These are phyloP conservation scores for Gynandropsis gynandra DNA, from an alignment of 345 rosid species.

Conservation along the genomic window DNA sequence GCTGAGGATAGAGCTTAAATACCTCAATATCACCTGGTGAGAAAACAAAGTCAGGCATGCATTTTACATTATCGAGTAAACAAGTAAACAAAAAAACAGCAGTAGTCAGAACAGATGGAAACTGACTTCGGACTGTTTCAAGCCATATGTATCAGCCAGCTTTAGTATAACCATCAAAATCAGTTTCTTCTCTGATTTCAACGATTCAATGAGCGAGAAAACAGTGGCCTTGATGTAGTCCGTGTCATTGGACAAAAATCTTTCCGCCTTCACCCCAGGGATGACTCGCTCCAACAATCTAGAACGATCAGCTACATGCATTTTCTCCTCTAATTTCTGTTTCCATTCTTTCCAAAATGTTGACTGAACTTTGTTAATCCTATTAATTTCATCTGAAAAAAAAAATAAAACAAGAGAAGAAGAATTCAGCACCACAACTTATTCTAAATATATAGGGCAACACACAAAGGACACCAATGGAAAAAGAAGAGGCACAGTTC, in stretches of 20 bases:
- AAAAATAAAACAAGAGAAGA: conserved; percentile 17
- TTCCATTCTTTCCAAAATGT: conserved; percentile 98
- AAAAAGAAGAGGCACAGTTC: background rate
- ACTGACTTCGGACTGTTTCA: conserved; percentile 61
- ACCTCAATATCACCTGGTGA: conserved; percentile 56
- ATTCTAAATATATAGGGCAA: conserved; percentile 11
- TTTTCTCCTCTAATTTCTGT: conserved; percentile 80
- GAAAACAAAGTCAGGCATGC: conserved; percentile 10
- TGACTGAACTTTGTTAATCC: conserved; percentile 73
- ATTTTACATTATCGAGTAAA: too few relatives aligned
- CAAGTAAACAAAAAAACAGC: conserved; percentile 2
- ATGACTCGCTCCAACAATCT: conserved; percentile 72
- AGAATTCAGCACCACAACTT: conserved; percentile 5
- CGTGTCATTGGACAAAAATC: conserved; percentile 70
- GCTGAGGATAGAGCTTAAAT: conserved; percentile 55
- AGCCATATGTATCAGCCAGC: conserved; percentile 55
- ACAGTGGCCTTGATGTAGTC: conserved; percentile 49
- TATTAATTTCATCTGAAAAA: conserved; percentile 61
- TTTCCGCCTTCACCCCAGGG: conserved; percentile 78
- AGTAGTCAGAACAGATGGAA: background rate
- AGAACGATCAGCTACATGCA: conserved; percentile 62
- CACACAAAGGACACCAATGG: conserved; percentile 9
- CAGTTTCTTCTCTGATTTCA: conserved; percentile 67
- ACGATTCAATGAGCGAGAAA: conserved; percentile 59
- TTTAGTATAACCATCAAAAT: conserved; percentile 54